Conservation (phyloP, 73 alveolate genomes). For the Paramecium biaurelia region DNA sequence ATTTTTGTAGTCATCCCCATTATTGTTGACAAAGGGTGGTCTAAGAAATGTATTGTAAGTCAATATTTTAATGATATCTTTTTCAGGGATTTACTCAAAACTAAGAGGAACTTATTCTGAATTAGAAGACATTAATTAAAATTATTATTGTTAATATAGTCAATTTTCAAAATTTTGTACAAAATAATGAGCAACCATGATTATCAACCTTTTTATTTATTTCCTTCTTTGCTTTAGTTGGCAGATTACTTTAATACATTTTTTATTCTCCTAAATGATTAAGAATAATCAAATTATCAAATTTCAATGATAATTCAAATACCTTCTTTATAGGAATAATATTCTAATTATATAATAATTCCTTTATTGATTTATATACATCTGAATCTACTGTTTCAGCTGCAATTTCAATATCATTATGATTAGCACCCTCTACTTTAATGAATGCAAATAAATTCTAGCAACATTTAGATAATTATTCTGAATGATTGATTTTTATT, state of each 20-base stretch:
- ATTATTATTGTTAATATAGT: not conserved
- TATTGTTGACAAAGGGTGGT: conserved; percentile 90
- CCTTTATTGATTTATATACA: not conserved
- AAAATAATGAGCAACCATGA: not conserved
- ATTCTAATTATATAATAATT: not conserved
- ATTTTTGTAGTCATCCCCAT: conserved; percentile 84
- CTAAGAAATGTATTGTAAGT: conserved; percentile 89
- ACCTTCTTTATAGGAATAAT: not conserved
- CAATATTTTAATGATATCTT: conserved; percentile 66
- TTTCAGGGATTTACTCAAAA: not conserved
- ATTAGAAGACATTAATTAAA: not conserved
- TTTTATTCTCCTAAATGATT: not conserved
- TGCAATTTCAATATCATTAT: not conserved
- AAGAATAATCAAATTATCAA: not conserved
- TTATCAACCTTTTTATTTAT: not conserved
- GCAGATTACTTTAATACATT: not conserved
- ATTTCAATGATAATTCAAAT: not conserved
- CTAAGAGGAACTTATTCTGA: not conserved
- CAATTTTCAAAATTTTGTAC: not conserved
- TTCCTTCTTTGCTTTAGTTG: not conserved
- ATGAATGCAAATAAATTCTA: not conserved
- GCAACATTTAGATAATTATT: not conserved
- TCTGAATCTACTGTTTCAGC: not conserved
- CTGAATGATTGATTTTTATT: conserved; percentile 8
- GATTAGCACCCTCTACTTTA: conserved; percentile 4